A percentile compares a stretch with the other conserved stretches of the same genome.
These are phyloP conservation scores for Zygoascus ofunaensis DNA, from an alignment of 805 yeast species.

Conservation along the genomic window DNA sequence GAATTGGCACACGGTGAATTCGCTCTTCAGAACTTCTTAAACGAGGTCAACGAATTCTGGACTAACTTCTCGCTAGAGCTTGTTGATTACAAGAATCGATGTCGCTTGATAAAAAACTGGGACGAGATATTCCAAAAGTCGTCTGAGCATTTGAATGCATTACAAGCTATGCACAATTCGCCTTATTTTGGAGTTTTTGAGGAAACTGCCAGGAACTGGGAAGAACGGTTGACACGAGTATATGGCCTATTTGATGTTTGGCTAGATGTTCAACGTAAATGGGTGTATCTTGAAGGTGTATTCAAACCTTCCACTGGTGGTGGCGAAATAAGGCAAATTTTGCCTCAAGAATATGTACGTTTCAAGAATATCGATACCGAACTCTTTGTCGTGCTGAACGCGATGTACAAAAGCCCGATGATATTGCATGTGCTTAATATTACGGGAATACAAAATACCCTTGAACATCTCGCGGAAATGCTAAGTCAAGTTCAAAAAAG, in stretches of 20 bases:
- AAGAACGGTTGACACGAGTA: conserved; percentile 43
- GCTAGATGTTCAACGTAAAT: conserved; percentile 81
- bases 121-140: conserved; percentile 48
- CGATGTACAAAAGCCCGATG: conserved; percentile 38
- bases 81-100: conserved; percentile 43
- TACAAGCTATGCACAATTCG: conserved; percentile 65
- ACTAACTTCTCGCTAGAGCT: conserved; percentile 39
- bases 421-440: conserved; percentile 49
- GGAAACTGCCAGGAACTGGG: conserved; percentile 46
- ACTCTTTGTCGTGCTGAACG: conserved; percentile 42
- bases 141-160: conserved; percentile 49
- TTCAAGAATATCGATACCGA: conserved; percentile 58
- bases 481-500: conserved; percentile 53
- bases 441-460: conserved; percentile 37
- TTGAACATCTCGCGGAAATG: conserved; percentile 48
- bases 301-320: conserved; percentile 35
- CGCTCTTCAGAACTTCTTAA: conserved; percentile 49
- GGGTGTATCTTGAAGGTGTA: conserved; percentile 79
- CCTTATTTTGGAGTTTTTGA: conserved; percentile 53
- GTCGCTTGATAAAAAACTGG: conserved; percentile 60
- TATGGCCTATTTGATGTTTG: conserved; percentile 52
- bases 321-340: conserved; percentile 47
- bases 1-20: conserved; percentile 66
- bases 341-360: conserved; percentile 62
- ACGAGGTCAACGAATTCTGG: conserved; percentile 51